These are phyloP conservation scores for Globisporangium emineosum DNA, from an alignment of 352 stramenopile species.

Conservation along the genomic window DNA sequence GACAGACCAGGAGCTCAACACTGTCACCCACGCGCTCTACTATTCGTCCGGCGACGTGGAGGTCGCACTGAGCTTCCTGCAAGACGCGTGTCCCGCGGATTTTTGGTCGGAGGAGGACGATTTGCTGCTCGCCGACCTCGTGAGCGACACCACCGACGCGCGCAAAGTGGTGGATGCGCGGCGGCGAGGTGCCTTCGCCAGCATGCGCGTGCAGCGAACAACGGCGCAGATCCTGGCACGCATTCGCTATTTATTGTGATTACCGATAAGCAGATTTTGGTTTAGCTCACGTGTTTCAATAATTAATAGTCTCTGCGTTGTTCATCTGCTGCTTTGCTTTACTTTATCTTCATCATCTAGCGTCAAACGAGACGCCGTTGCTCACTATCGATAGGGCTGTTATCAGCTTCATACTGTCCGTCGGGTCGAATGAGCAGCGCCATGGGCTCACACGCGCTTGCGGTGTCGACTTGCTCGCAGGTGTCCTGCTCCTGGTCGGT, in stretches of 20 bases:
- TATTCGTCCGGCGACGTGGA: constrained; percentile 33
- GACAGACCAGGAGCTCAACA: constrained; percentile 23
- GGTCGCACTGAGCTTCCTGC: constrained; percentile 33
- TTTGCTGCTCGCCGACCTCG: constrained; percentile 33
- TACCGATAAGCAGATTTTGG: background rate
- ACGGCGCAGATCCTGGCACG: constrained; percentile 44
- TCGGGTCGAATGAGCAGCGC: constrained; percentile 11
- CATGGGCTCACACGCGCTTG: constrained; percentile 8
- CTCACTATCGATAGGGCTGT: background rate
- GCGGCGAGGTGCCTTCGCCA: constrained; percentile 29
- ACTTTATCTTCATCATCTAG: background rate
- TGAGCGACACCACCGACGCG: constrained; percentile 2
- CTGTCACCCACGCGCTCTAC: constrained; percentile 41
- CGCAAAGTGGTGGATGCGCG: constrained; percentile 25
- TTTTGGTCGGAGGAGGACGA: constrained; percentile 58
- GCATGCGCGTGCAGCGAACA: constrained; percentile 36
- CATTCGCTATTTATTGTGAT: constrained; percentile 63
- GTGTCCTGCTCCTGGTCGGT: constrained; percentile 5
- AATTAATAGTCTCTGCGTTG: background rate
- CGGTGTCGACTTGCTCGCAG: constrained; percentile 11
- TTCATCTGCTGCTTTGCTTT: background rate
- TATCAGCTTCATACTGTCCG: background rate
- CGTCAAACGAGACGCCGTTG: constrained; percentile 9
- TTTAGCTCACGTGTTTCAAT: background rate
- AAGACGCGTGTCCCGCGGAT: constrained; percentile 19